Evolutionary conservation across 2,329 filamentous ascomycete genomes (phyloP).

Genomic region (Fusarium concolor): DNA sequence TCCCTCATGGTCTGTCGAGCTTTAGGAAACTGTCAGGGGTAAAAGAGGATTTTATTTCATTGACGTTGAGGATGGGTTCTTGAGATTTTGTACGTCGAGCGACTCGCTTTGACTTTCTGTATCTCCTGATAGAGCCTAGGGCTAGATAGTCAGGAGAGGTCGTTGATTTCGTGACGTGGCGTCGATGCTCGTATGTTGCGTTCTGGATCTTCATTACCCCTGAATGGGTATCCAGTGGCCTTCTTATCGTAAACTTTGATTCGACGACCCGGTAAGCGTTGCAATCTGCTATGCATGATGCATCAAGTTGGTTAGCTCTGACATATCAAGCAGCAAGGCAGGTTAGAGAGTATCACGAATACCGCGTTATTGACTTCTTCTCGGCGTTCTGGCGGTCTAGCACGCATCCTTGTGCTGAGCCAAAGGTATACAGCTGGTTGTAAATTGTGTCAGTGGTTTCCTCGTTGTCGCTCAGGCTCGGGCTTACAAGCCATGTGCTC

Average conservation of each 20-base stretch:
- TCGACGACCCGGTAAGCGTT: not conserved
- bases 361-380: not conserved
- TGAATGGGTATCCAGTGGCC: not conserved
- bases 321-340: fast-evolving
- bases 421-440: not conserved
- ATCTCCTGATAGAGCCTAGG: not conserved
- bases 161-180: not conserved
- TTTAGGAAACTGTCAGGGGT: not conserved
- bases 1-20: not conserved
- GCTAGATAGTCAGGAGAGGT: too few relatives aligned
- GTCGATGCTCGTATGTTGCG: not conserved
- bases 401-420: not conserved
- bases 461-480: fast-evolving
- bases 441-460: too few relatives aligned
- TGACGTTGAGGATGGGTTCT: not conserved
- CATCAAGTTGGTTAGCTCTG: not conserved
- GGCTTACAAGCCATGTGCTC: fast-evolving
- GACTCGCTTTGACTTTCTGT: not conserved
- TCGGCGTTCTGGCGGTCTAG: not conserved
- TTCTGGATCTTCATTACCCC: not conserved
- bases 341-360: not conserved
- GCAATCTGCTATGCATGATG: not conserved
- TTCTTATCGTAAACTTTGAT: not conserved
- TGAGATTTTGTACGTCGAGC: too few relatives aligned
- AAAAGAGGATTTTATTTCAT: too few relatives aligned